Conservation (phyloP, 495 filamentous ascomycete genomes). For the Penicillium fimorum region DNA sequence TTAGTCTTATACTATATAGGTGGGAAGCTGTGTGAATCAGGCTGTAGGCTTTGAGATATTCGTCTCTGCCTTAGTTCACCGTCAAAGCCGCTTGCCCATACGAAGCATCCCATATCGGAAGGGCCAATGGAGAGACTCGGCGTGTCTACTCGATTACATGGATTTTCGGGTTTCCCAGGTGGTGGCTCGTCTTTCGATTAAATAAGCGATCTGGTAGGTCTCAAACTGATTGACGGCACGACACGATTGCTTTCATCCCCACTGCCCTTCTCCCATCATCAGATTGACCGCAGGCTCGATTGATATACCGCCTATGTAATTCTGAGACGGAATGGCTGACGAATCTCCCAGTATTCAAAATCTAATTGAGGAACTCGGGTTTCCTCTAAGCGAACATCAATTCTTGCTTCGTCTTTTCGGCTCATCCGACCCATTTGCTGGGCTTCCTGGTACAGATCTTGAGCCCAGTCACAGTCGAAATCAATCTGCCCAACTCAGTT, state of each 20-base stretch:
- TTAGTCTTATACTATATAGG: background rate
- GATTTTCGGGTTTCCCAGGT: background rate
- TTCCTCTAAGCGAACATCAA: background rate
- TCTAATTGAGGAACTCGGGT: constrained; percentile 1
- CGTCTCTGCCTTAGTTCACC: background rate
- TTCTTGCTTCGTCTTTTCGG: background rate
- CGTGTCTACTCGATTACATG: background rate
- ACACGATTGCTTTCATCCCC: background rate
- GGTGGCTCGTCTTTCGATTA: background rate
- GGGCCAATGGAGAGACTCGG: background rate
- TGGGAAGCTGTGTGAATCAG: background rate
- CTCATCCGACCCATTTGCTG: constrained; percentile 3
- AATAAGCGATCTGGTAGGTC: background rate
- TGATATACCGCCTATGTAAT: background rate
- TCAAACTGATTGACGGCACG: background rate
- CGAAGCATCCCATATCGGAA: background rate
- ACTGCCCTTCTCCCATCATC: background rate
- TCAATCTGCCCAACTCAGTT: background rate
- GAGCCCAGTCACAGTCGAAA: background rate
- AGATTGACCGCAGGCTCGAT: background rate
- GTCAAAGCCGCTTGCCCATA: background rate
- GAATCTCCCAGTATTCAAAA: background rate
- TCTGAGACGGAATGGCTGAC: background rate
- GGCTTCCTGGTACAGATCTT: background rate
- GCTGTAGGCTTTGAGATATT: too few species aligned